A percentile compares a stretch with the other conserved stretches of the same genome.
Evolutionary conservation across 352 stramenopile species (phyloP).

Genomic region (Phytopythium kandeliae): DNA sequence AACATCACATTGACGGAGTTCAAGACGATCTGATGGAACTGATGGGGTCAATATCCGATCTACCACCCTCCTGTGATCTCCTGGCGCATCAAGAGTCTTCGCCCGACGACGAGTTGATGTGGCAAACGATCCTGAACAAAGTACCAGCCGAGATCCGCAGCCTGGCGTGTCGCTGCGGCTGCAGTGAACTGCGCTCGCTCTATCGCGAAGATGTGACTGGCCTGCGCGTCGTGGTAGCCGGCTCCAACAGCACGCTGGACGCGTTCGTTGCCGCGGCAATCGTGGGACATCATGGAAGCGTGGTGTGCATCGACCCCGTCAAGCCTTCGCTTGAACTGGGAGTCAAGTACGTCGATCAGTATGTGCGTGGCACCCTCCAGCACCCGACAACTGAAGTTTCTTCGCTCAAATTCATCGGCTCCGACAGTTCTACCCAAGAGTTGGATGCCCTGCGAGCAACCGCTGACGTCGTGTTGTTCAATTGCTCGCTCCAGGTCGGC

Average conservation of each 20-base stretch:
- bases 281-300: constrained; percentile 31
- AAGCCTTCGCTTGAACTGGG: constrained; percentile 11
- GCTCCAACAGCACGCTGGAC: constrained; percentile 34
- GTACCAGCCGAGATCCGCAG: constrained; percentile 20
- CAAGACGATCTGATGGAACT: neutral
- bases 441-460: constrained; percentile 10
- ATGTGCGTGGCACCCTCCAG: constrained; percentile 17
- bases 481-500: constrained; percentile 39
- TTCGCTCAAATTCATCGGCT: constrained; percentile 20
- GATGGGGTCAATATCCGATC: neutral
- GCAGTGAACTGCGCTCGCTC: constrained; percentile 11
- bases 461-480: constrained; percentile 33
- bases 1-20: neutral
- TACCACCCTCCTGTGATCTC: neutral
- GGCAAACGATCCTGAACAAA: constrained; percentile 6
- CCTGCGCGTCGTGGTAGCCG: constrained; percentile 33
- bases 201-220: constrained; percentile 18
- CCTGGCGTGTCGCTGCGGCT: constrained; percentile 15
- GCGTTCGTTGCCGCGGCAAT: constrained; percentile 33
- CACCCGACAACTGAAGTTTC: constrained; percentile 19
- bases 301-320: constrained; percentile 38
- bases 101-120: neutral
- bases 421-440: constrained; percentile 6
- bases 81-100: neutral
- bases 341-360: constrained; percentile 10